Percentiles rank a stretch among this genome's conserved stretches.
These are phyloP conservation scores for Wickerhamiella spandovensis DNA, from an alignment of 805 yeast species.

Conservation along the genomic window DNA sequence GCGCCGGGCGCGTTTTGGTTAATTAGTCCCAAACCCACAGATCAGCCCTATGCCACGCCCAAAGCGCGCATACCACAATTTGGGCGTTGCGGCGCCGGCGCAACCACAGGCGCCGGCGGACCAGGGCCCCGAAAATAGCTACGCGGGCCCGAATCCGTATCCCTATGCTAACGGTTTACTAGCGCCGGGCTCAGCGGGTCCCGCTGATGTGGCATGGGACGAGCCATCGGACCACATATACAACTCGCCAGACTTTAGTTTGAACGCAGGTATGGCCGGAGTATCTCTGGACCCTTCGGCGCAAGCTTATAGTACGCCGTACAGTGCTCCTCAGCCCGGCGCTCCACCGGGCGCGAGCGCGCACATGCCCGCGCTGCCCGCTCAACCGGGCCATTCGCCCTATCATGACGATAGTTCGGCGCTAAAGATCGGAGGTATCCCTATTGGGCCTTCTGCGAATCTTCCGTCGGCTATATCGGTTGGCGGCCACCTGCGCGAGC, in stretches of 20 bases:
- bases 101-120: background rate
- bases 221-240: background rate
- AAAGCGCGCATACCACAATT: constrained; percentile 14
- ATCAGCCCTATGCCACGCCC: background rate
- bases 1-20: background rate
- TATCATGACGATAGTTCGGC: background rate
- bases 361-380: background rate
- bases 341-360: background rate
- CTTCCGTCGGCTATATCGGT: constrained; percentile 3
- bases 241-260: background rate
- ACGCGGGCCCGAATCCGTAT: background rate
- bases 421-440: background rate
- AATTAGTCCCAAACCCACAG: background rate
- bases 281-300: background rate
- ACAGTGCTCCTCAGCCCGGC: background rate
- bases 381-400: background rate
- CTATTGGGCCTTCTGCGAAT: background rate
- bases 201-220: background rate
- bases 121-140: background rate
- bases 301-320: background rate
- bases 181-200: background rate
- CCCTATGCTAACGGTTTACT: background rate
- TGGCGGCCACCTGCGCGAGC: constrained; percentile 12
- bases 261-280: background rate
- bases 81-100: constrained; percentile 1